Base-by-base conservation (phyloP, 1,284 basidiomycete species). In the Volvariella volvacea region DNA sequence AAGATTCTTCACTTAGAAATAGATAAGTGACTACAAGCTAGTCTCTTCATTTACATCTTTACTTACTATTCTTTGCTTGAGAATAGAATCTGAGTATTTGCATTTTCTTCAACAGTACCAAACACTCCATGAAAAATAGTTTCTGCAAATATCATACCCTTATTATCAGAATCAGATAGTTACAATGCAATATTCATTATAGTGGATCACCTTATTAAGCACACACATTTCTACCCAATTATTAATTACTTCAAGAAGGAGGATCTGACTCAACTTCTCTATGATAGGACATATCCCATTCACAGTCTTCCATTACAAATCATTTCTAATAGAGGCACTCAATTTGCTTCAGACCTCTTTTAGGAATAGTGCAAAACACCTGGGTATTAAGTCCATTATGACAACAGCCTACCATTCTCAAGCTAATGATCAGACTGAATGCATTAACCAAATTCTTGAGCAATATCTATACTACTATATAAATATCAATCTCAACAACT, bases 401-500 rank as follows among this genome's bases (percentile, higher is more conserved):
- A 31, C 30, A 19, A 43, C 20, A 22, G 41, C 41, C 3, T 43
- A 33, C 20, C 25, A 43, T 21, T 30, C 41, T 3, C 41, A 43
- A 34, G 16, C 41, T 32, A 16, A 43, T 34, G 30, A 30, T 33
- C 58, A 67, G 43, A 67, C 60, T 0, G 66, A 74, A 53, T 22
- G 53, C 0, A 32, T 60, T 0, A 73, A 73, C 41, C 61, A 64
- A 41, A 56, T 62, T 32, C 19, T 73, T 0, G 57, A 72, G 38
- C 53, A 60, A 39, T 65, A 62, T 39, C 41, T 67, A 0, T 17
- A 46, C 0, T 39, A 55, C 0, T 66, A 55, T 22, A 34, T 31
- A n/a, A 61, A 62, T 36, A 49, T 67, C 33, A 31, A 53, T 6
- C 70, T 72, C 45, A 44, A 52, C 34, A 55, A 72, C 41, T 75